These are phyloP conservation scores for Margaritispora aquatica DNA, from an alignment of 495 filamentous ascomycete genomes.

Conservation along the genomic window DNA sequence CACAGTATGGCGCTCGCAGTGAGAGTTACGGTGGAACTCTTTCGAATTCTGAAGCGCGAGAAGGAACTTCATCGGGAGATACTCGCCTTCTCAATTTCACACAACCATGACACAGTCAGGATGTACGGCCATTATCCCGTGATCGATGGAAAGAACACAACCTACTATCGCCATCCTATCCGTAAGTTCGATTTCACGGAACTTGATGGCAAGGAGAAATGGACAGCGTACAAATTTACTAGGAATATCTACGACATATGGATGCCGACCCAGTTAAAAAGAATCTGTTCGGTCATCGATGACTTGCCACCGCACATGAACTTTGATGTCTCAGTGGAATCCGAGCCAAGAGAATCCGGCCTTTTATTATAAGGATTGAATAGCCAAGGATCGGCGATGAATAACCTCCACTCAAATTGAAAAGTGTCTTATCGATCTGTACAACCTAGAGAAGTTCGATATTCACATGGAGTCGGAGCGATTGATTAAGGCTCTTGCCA, in stretches of 20 bases:
- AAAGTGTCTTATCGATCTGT: too few species aligned
- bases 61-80: constrained; percentile 34
- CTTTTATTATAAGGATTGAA: not conserved
- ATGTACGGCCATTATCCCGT: constrained; percentile 35
- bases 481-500: too few species aligned
- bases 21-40: constrained; percentile 31
- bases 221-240: not conserved
- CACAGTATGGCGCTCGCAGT: constrained; percentile 37
- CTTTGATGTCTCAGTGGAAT: constrained; percentile 5
- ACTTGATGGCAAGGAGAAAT: constrained; percentile 7
- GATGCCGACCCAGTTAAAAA: constrained; percentile 4
- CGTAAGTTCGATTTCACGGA: constrained; percentile 8
- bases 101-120: constrained; percentile 31
- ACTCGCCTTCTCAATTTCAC: constrained; percentile 22
- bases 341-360: constrained; percentile 2
- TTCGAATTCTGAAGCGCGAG: constrained; percentile 24
- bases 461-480: too few species aligned
- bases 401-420: too few species aligned
- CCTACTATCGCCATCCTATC: constrained; percentile 31
- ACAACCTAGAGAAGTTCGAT: too few species aligned
- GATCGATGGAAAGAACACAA: constrained; percentile 25
- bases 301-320: not conserved
- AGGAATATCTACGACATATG: constrained; percentile 3
- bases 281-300: constrained; percentile 7
- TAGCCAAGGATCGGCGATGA: too few species aligned